Base-by-base conservation (phyloP, 768 basidiomycete genomes). In the Lentinus tigrinus region DNA sequence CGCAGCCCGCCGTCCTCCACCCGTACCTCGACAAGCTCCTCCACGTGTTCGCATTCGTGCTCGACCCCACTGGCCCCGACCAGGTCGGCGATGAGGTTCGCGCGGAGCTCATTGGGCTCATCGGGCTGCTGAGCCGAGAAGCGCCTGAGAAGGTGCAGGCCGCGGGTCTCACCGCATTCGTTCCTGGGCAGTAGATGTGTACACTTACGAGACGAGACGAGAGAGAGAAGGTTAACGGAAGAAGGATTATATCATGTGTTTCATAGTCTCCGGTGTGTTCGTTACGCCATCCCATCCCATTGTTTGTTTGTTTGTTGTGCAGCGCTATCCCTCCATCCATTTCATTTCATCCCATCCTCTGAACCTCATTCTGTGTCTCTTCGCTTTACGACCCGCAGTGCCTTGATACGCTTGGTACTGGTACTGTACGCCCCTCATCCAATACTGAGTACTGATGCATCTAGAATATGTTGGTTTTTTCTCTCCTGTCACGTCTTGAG, bases 31-130 rank as follows among this genome's bases (percentile, higher is more conserved):
- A 96, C 67, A 79, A 80, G 52, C 76, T 99, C 23, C 80, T 98
- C 34, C 74, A 76, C 13, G 86, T 93, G 38, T 97, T 98, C 66
- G 84, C 81, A 19, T 79, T 85, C 68, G 93, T 95, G 37, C 80
- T 98, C 50, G 88, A 94, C 67, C 91, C 92, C 21, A 84, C 67
- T 50, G 78, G 73, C 14, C 75, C 80, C 6, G 93, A 94, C 62
- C 89, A 95, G 74, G 74, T 97, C 62, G 86, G 87, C 10, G 87
- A 90, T 44, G 91, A 94, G 65, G 84, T 87, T 53, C 83, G 89
- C 47, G 82, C 77, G 23, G 85, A 92, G 70, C 75, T 99, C 65
- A 84, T 94, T 61, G 77, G 83, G 43, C 79, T 98, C 36, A 75
- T 98, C 58, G 76, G 76, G 24, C 81, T 83, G 54, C 77, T 99